phyloP scores from a whole-genome alignment of 768 basidiomycete species.

The Suillus decipiens region DNA sequence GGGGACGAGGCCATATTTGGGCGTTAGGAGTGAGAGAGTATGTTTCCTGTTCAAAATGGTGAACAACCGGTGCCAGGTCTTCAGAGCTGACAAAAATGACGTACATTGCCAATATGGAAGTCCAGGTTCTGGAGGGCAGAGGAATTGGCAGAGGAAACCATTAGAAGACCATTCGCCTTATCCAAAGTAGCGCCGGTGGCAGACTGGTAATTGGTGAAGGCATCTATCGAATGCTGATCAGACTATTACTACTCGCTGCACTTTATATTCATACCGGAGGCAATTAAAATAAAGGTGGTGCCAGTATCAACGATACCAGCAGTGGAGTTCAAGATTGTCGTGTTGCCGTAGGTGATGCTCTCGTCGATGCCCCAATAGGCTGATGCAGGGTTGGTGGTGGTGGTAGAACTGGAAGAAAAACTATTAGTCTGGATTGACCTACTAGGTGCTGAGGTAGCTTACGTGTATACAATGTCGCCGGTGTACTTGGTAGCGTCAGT shows the following conservation, averaged over 20 bases:
- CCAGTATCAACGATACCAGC: slow-evolving; percentile 66
- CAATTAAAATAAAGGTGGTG: slow-evolving; percentile 52
- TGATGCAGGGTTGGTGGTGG: slow-evolving; percentile 45
- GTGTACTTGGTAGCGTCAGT: slow-evolving; percentile 26
- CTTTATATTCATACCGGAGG: slow-evolving; percentile 33
- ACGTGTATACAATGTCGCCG: slow-evolving; percentile 47
- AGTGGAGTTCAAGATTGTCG: slow-evolving; percentile 43
- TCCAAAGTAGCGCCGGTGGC: slow-evolving; percentile 17
- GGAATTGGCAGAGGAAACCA: slow-evolving; percentile 8
- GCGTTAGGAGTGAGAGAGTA: slow-evolving; percentile 46
- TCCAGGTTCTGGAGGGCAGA: slow-evolving; percentile 10
- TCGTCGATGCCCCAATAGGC: slow-evolving; percentile 64
- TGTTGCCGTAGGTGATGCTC: slow-evolving; percentile 51
- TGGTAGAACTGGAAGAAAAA: slow-evolving; percentile 41
- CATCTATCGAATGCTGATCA: slow-evolving; percentile 22
- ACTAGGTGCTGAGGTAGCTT: slow-evolving; percentile 13
- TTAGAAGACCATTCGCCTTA: slow-evolving; percentile 16
- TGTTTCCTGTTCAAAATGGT: slow-evolving; percentile 19
- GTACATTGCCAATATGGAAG: slow-evolving; percentile 14
- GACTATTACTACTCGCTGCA: background rate
- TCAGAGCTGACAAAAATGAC: background rate
- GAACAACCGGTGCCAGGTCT: background rate
- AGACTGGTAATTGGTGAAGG: slow-evolving; percentile 26
- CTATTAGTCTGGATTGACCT: background rate
- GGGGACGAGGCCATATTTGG: slow-evolving; percentile 42